Evolutionary conservation across 2,329 filamentous ascomycete genomes (phyloP).

Genomic region (Lecanoromycetidae sp.): DNA sequence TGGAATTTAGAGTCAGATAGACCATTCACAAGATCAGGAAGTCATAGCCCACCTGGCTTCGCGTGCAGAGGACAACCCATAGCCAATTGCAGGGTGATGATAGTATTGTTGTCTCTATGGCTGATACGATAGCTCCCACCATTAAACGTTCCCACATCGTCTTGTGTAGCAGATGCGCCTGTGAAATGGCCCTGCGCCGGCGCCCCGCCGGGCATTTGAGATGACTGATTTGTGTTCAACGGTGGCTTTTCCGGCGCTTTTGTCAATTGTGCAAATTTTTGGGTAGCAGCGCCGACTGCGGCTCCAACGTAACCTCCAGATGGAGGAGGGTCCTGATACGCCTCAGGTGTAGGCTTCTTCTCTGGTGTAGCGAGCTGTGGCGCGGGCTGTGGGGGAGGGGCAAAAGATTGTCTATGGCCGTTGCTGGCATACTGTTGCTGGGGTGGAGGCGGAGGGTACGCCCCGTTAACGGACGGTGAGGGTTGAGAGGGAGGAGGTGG

Average conservation of each 20-base stretch:
- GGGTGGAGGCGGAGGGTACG: constrained; percentile 23
- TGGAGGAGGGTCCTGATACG: constrained; percentile 18
- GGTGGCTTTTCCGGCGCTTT: constrained; percentile 21
- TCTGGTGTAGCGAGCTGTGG: constrained; percentile 11
- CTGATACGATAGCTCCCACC: constrained; percentile 89
- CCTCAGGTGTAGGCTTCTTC: constrained; percentile 2
- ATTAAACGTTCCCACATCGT: constrained; percentile 94
- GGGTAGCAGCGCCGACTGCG: no score
- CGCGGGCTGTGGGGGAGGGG: constrained; percentile 18
- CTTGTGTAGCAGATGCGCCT: constrained; percentile 51
- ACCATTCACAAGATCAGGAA: neutral
- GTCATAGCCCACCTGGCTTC: constrained; percentile 52
- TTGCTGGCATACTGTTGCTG: constrained; percentile 23
- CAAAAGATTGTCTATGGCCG: constrained; percentile 26
- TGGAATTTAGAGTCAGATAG: constrained; percentile 21
- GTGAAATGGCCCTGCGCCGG: constrained; percentile 46
- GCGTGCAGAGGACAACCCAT: constrained; percentile 72
- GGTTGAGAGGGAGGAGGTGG: constrained; percentile 25
- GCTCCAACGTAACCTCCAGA: constrained; percentile 18
- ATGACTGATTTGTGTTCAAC: constrained; percentile 23
- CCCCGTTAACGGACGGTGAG: constrained; percentile 19
- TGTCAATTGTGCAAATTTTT: constrained; percentile 7
- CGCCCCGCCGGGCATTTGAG: constrained; percentile 30
- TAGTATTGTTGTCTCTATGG: constrained; percentile 80
- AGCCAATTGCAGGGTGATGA: constrained; percentile 78